These are phyloP conservation scores for Fusarium longipes DNA, from an alignment of 2,329 filamentous ascomycete genomes.

Conservation along the genomic window DNA sequence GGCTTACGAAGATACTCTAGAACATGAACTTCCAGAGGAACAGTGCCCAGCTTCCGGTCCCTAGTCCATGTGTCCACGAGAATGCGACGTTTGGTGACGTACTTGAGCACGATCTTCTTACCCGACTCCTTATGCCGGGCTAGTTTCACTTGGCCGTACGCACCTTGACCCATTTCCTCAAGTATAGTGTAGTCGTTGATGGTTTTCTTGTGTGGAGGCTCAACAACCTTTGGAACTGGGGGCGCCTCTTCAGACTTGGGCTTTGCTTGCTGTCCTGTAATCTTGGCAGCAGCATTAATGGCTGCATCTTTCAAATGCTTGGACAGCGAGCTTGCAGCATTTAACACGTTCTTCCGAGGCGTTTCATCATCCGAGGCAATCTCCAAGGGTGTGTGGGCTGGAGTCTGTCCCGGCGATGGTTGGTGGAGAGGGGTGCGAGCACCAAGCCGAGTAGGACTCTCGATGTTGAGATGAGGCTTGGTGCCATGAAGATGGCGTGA, in stretches of 20 bases:
- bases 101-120: slow-evolving; percentile 94
- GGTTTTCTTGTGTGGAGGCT: slow-evolving; percentile 73
- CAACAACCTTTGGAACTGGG: slow-evolving; percentile 51
- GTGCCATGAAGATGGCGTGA: slow-evolving; percentile 89
- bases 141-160: slow-evolving; percentile 97
- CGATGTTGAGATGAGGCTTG: slow-evolving; percentile 67
- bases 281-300: slow-evolving; percentile 64
- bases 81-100: slow-evolving; percentile 96
- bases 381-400: slow-evolving; percentile 67
- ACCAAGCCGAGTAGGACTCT: slow-evolving; percentile 72
- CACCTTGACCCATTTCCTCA: slow-evolving; percentile 98
- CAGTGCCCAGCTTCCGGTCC: slow-evolving; percentile 90
- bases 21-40: slow-evolving; percentile 96
- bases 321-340: slow-evolving; percentile 62
- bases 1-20: slow-evolving; percentile 89
- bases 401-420: slow-evolving; percentile 79
- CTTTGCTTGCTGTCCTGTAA: slow-evolving; percentile 57
- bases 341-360: slow-evolving; percentile 54
- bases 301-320: slow-evolving; percentile 69
- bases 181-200: slow-evolving; percentile 92
- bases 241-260: slow-evolving; percentile 50
- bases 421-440: slow-evolving; percentile 79
- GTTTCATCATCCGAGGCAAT: slow-evolving; percentile 65
- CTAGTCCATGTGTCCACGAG: slow-evolving; percentile 98
- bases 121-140: slow-evolving; percentile 84